A percentile compares a stretch with the other conserved stretches of the same genome.
phyloP scores from a whole-genome alignment of 73 alveolate genomes.

The Paramecium pentaurelia region DNA sequence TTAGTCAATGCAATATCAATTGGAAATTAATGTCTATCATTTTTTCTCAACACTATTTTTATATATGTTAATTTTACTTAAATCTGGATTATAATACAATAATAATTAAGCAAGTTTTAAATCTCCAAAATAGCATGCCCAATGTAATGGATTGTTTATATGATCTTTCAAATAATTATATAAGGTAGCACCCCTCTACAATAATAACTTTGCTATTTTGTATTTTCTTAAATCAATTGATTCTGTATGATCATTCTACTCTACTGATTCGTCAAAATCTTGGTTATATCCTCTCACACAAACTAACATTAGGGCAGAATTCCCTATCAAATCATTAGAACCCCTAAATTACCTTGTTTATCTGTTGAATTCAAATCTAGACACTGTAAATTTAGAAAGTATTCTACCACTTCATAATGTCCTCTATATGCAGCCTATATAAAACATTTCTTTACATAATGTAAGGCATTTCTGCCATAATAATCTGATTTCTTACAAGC shows the following conservation, averaged over 20 bases:
- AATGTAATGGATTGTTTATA: background rate
- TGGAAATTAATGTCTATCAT: background rate
- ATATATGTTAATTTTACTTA: background rate
- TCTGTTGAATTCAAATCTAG: background rate
- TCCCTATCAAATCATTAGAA: background rate
- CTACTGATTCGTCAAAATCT: background rate
- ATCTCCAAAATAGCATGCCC: conserved; percentile 20
- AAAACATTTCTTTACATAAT: background rate
- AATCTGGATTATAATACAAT: background rate
- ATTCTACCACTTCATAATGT: conserved; percentile 8
- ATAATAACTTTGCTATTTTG: background rate
- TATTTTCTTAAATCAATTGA: background rate
- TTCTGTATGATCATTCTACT: background rate
- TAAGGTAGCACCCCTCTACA: background rate
- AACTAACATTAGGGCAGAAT: background rate
- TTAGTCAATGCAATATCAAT: background rate
- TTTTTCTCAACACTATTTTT: background rate
- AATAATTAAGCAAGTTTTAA: background rate
- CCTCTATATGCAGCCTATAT: conserved; percentile 22
- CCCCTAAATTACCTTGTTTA: background rate
- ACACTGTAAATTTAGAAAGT: background rate
- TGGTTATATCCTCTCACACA: background rate
- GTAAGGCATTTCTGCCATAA: conserved; percentile 14
- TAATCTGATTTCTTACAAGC: background rate
- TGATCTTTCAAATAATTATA: background rate